phyloP scores from a whole-genome alignment of 495 filamentous ascomycete species.

The Penicillium bovifimosum region DNA sequence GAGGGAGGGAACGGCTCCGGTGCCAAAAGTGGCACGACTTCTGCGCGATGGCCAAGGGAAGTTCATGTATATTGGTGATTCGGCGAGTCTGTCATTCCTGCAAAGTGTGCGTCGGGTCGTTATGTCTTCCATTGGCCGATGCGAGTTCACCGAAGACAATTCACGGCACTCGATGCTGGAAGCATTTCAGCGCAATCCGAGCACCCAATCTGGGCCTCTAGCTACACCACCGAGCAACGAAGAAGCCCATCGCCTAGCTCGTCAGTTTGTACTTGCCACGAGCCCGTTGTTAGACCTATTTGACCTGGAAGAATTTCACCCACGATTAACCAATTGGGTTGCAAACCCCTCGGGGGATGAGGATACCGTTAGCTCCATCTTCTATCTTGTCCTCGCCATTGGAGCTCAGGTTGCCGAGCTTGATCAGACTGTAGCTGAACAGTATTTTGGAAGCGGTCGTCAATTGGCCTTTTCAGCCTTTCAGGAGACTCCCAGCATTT shows the following conservation, averaged over 20 bases:
- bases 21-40: constrained; percentile 46
- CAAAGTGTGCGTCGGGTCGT: constrained; percentile 70
- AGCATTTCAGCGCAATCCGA: constrained; percentile 41
- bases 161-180: constrained; percentile 65
- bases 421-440: constrained; percentile 35
- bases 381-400: constrained; percentile 57
- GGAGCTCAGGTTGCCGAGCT: constrained; percentile 53
- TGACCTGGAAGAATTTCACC: constrained; percentile 32
- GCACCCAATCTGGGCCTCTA: constrained; percentile 26
- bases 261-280: constrained; percentile 39
- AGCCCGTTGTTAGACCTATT: constrained; percentile 38
- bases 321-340: constrained; percentile 38
- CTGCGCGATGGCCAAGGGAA: constrained; percentile 50
- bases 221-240: constrained; percentile 29
- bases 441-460: constrained; percentile 53
- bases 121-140: constrained; percentile 56
- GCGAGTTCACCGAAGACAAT: constrained; percentile 64
- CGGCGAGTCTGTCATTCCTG: constrained; percentile 65
- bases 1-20: constrained; percentile 36
- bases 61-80: constrained; percentile 68
- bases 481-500: constrained; percentile 50
- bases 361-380: constrained; percentile 47
- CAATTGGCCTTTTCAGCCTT: constrained; percentile 51
- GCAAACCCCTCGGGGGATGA: constrained; percentile 37
- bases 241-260: constrained; percentile 33